Conservation (phyloP, 2,329 filamentous ascomycete species). For the Alternaria sp. region DNA sequence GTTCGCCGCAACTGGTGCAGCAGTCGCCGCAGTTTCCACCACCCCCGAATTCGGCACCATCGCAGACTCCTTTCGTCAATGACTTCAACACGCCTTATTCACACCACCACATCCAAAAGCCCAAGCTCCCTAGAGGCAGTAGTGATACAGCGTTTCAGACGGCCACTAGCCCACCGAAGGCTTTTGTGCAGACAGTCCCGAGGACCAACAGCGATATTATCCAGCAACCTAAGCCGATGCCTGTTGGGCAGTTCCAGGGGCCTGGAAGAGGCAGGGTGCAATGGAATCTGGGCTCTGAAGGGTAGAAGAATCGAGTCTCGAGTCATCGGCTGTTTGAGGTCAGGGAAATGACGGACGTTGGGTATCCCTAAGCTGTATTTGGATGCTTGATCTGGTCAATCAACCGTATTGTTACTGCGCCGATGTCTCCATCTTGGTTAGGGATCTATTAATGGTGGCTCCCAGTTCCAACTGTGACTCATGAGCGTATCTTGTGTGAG, state of each 20-base stretch:
- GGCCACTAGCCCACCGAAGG: slow-evolving; percentile 16
- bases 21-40: slow-evolving; percentile 7
- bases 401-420: background rate
- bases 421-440: background rate
- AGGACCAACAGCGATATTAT: slow-evolving; percentile 42
- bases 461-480: background rate
- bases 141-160: slow-evolving; percentile 32
- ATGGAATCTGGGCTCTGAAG: slow-evolving; percentile 48
- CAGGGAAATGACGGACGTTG: background rate
- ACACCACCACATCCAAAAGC: slow-evolving; percentile 30
- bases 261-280: slow-evolving; percentile 37
- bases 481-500: background rate
- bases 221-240: slow-evolving; percentile 36
- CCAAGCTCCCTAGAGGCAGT: slow-evolving; percentile 28
- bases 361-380: background rate
- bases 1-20: slow-evolving; percentile 8
- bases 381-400: background rate
- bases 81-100: slow-evolving; percentile 31
- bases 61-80: slow-evolving; percentile 22
- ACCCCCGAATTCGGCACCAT: background rate
- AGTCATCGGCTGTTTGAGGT: background rate
- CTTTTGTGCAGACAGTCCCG: slow-evolving; percentile 21
- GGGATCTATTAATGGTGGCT: background rate
- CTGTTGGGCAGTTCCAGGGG: slow-evolving; percentile 27
- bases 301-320: slow-evolving; percentile 1